Evolutionary conservation across 495 filamentous ascomycete species (phyloP), one percentile per base, ranked within the genome.

Genomic region (Penicillium herquei): DNA sequence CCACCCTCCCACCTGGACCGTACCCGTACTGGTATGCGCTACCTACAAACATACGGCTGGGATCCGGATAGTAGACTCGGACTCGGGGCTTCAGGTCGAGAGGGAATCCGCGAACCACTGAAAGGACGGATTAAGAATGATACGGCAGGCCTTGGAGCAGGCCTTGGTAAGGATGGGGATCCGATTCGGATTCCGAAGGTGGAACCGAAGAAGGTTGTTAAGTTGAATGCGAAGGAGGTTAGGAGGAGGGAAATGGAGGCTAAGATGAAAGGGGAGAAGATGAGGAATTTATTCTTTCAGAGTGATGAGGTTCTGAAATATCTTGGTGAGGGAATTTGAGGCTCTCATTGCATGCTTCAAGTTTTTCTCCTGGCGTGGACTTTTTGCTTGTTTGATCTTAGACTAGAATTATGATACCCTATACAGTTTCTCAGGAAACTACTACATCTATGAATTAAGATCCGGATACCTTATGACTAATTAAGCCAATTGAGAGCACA

Each of bases 1-100:
- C 90, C 92, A 0, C 93, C 93, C 2, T 96, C 91, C 0, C 81
- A 88, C 52, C 72, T 96, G 2, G 88, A 96, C 68, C 86, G 92
- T n/a, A 79, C 78, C 3, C 81, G 88, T 35, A 83, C 84, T 68
- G 92, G 92, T 0, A 77, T 98, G 7, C 78, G 81, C 51, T 86
- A 89, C 47, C 83, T 98, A 3, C 79, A 86, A 32, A 78, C 84
- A 1, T 85, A 91, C 58, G 92, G 93, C 37, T 98, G 90, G 89
- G 89, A 96, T 67, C 91, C 89, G 0, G 92, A 98, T 70, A 79
- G 83, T 35, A 72, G 90, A 18, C 62, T 73, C 6, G 92, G 92
- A 0, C 78, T 98, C 0, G 92, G 92, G 0, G 78, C 78, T 16
- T 57, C 67, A 1, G 86, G 88, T 1, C 71, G 75, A 7, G 83